Base-by-base conservation (phyloP, 345 rosid species). In the Salix brachista region DNA sequence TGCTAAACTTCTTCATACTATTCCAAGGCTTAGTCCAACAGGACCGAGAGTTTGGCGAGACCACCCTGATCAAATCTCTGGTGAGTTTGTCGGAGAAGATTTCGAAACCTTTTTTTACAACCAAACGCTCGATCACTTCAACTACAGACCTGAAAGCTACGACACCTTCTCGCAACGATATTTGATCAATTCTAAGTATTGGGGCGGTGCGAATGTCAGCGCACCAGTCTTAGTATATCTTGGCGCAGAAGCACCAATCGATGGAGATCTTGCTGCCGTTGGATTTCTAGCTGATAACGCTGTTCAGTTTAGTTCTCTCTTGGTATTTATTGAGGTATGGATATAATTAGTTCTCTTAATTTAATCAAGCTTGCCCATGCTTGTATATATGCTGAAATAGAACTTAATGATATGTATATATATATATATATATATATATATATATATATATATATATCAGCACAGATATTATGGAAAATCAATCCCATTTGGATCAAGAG, bases 71-170 rank as follows among this genome's bases (percentile, higher is more conserved):
- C 58, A 60, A 16, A 28, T n/a, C 44, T 3, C 70, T 19, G 71
- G 80, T 36, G 69, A 44, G 2, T 4, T 50, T 18, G 34, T 58
- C 66, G 71, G 83, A 0, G 68, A 79, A 10, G 85, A 83, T 19
- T 32, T 80, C 0, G 67, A 78, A 67, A 81, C 86, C 1, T 83
- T 75, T 61, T 82, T 77, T n/a, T 88, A 83, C 82, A 66, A 71
- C 8, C 89, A 86, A 71, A 83, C 91, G 21, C 81, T 88, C 1
- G 91, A 88, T 73, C 91, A 86, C 79, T 88, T 88, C 80, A 86
- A 77, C 70, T 88, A 80, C 41, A 79, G 61, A 30, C 87, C 87
- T 11, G 81, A 88, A 67, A 85, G 90, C 73, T 81, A 75, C 58
- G 9, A 56, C 12, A 81, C 77, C 14, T 88, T 88, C 60, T 80